Percentiles rank a stretch among this genome's conserved stretches.
Evolutionary conservation across 371 early-diverging fungal species (phyloP).

Genomic region (Mortierella sp.): DNA sequence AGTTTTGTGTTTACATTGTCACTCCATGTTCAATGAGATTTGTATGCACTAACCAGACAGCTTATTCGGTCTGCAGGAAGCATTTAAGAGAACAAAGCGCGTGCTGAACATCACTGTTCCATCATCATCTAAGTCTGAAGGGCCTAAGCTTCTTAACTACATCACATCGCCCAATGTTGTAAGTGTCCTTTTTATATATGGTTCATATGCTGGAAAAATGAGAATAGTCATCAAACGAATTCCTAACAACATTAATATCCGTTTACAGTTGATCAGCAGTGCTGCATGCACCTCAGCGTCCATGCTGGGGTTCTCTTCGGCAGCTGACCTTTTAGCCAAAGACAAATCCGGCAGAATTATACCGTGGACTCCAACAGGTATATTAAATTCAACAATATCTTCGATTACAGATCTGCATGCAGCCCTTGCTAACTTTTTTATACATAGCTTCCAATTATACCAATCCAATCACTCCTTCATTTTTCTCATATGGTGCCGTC

Average conservation of each 20-base stretch:
- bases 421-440: neutral
- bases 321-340: conserved; percentile 74
- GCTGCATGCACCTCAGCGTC: conserved; percentile 81
- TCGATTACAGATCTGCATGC: neutral
- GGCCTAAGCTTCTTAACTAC: conserved; percentile 79
- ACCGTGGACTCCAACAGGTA: conserved; percentile 73
- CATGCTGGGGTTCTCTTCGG: conserved; percentile 69
- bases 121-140: conserved; percentile 74
- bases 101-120: conserved; percentile 81
- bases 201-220: neutral
- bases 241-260: neutral
- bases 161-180: conserved; percentile 85
- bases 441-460: conserved; percentile 32
- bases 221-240: neutral
- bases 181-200: conserved; percentile 29
- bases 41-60: neutral
- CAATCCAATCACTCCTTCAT: conserved; percentile 32
- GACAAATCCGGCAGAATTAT: conserved; percentile 74
- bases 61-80: conserved; percentile 64
- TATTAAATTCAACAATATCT: neutral
- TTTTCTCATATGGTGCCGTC: conserved; percentile 33
- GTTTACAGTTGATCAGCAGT: conserved; percentile 72
- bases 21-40: neutral
- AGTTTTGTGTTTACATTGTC: neutral
- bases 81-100: conserved; percentile 72